Percentiles rank a stretch among this genome's conserved stretches.
Conservation (phyloP, 257 asterid species). For the Anisodus acutangulus region DNA sequence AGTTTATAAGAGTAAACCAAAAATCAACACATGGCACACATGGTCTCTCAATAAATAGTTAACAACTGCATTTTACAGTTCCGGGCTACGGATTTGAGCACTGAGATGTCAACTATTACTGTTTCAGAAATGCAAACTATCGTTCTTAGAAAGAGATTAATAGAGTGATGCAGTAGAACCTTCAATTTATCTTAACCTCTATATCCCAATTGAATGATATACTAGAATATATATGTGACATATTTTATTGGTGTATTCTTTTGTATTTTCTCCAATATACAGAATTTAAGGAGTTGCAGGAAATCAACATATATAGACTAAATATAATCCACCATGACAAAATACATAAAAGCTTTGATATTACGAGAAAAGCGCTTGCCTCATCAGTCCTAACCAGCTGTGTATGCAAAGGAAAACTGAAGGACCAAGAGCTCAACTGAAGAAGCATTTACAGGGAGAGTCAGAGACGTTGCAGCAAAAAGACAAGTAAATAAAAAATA, state of each 20-base stretch:
- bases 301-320: background rate
- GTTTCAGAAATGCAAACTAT: background rate
- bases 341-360: background rate
- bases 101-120: background rate
- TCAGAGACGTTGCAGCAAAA: conserved; percentile 27
- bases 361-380: conserved; percentile 47
- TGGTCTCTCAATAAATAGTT: background rate
- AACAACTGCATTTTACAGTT: background rate
- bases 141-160: background rate
- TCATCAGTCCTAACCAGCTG: conserved; percentile 66
- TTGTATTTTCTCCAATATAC: conserved; percentile 6
- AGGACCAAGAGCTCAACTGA: conserved; percentile 95
- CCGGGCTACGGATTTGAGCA: background rate
- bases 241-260: background rate
- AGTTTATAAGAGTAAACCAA: background rate
- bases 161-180: background rate
- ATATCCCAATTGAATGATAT: conserved; percentile 14
- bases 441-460: conserved; percentile 37
- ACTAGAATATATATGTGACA: background rate
- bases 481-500: conserved; percentile 11
- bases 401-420: conserved; percentile 65
- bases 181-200: background rate
- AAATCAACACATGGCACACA: background rate
- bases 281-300: background rate
- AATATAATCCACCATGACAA: background rate